Evolutionary conservation across 179 eudicot genomes (phyloP), one percentile per base, ranked within the genome.

Genomic region (Camellia oleifera): DNA sequence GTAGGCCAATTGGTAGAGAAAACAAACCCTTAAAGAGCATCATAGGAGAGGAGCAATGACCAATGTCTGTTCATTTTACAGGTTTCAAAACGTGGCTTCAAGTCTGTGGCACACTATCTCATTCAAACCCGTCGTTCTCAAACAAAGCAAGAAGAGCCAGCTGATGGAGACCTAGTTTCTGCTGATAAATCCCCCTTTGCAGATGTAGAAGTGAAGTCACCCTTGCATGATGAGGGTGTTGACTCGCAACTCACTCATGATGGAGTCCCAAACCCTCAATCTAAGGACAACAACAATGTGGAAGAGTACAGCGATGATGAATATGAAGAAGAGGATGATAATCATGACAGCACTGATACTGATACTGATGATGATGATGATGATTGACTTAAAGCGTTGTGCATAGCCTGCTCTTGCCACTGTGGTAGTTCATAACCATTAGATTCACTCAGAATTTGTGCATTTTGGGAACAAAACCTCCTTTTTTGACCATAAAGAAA

Each of bases 91-190:
- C 79, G 78, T 57, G 98, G 96, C 50, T 90, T 74, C 87, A 90
- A 88, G 71, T 93, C 98, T 65, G 93, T 90, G 80, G 96, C 96
- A 9, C 96, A 93, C 74, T 92, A 90, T 83, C 88, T 93, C 45
- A 92, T 90, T 66, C 75, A 84, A 14, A 88, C 86, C 60, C 89
- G 91, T 65, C 66, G 75, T 52, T 71, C 77, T 67, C 75, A 80
- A 61, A 68, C 83, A 18, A 67, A 74, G 42, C 76, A 60, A 18
- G 83, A 81, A 48, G 83, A 80, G 8, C 65, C 82, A 52, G 77
- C 75, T 64, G 83, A 76, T 58, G 89, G 73, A 73, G 66, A 48
- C 23, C 50, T 74, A 52, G 56, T 57, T 74, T 48, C 62, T 45
- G 71, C 67, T 8, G 52, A 79, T 76, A 83, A 77, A 78, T 67